These are phyloP conservation scores for Pseudopithomyces chartarum DNA, from an alignment of 2,329 filamentous ascomycete species.

Conservation along the genomic window DNA sequence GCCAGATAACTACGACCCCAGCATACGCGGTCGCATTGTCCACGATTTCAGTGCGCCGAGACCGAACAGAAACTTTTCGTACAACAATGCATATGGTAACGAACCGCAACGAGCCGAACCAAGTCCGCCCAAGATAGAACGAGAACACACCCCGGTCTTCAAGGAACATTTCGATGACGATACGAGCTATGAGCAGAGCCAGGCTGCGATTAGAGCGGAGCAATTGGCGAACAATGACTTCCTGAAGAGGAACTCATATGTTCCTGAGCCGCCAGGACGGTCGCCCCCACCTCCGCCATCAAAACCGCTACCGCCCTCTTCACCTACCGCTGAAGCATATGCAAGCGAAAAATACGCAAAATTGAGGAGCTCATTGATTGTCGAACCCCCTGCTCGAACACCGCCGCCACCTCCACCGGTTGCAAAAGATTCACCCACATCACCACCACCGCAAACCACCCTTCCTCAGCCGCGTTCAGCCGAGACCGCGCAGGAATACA, in stretches of 20 bases:
- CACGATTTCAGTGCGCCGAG: slow-evolving; percentile 69
- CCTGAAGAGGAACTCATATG: slow-evolving; percentile 48
- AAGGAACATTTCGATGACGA: slow-evolving; percentile 65
- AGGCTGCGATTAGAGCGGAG: slow-evolving; percentile 53
- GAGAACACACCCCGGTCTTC: slow-evolving; percentile 63
- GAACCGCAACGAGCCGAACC: slow-evolving; percentile 14
- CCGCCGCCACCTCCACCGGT: slow-evolving; percentile 23
- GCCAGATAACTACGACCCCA: slow-evolving; percentile 66
- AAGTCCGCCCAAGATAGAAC: slow-evolving; percentile 44
- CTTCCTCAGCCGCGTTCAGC: slow-evolving; percentile 20
- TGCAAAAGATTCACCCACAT: slow-evolving; percentile 5
- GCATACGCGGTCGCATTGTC: slow-evolving; percentile 66
- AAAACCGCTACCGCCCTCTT: neutral
- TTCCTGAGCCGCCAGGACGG: slow-evolving; percentile 30
- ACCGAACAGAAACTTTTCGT: slow-evolving; percentile 49
- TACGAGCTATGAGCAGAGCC: slow-evolving; percentile 44
- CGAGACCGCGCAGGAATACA: slow-evolving; percentile 25
- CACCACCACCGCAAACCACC: slow-evolving; percentile 11
- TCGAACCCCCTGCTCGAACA: slow-evolving; percentile 12
- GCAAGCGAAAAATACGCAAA: slow-evolving; percentile 47
- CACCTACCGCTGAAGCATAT: neutral
- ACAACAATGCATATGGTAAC: slow-evolving; percentile 36
- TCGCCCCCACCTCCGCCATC: slow-evolving; percentile 2
- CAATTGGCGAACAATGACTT: slow-evolving; percentile 55
- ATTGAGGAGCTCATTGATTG: slow-evolving; percentile 43